Conservation (phyloP, 2,329 filamentous ascomycete species). For the Fusarium azukiicola region DNA sequence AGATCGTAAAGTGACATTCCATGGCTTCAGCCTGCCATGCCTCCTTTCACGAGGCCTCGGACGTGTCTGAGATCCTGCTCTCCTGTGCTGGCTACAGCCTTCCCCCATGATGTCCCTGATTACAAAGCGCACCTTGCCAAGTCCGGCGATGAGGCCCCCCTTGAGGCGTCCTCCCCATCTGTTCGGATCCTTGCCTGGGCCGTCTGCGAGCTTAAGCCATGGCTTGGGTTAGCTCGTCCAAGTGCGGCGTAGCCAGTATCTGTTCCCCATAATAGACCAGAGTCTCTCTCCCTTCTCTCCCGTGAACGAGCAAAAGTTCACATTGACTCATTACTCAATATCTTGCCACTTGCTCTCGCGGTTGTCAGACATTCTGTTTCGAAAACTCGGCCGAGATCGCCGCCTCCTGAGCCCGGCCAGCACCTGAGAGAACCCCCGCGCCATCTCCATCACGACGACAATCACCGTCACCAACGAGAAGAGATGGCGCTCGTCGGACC, state of each 20-base stretch:
- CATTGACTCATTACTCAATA: constrained; percentile 28
- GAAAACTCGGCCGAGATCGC: constrained; percentile 44
- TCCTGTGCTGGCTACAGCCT: not conserved
- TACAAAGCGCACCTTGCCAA: constrained; percentile 7
- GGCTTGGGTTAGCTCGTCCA: not conserved
- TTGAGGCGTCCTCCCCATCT: not conserved
- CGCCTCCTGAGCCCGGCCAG: constrained; percentile 23
- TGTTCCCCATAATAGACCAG: not conserved
- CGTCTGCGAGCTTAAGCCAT: not conserved
- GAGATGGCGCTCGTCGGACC: constrained; percentile 27
- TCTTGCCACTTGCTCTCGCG: constrained; percentile 43
- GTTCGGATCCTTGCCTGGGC: not conserved
- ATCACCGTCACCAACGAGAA: constrained; percentile 42
- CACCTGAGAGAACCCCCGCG: constrained; percentile 33
- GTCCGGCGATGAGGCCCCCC: not conserved
- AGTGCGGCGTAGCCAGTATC: constrained; percentile 7
- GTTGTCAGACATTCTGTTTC: constrained; percentile 46
- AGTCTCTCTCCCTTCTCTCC: not conserved
- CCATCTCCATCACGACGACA: constrained; percentile 46
- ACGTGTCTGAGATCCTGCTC: not conserved
- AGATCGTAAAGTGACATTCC: not conserved
- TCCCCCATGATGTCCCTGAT: not conserved
- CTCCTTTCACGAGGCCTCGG: not conserved
- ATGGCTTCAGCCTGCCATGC: not conserved
- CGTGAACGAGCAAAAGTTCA: constrained; percentile 14